These are phyloP conservation scores for Haplographium delicatum DNA, from an alignment of 495 filamentous ascomycete genomes.

Conservation along the genomic window DNA sequence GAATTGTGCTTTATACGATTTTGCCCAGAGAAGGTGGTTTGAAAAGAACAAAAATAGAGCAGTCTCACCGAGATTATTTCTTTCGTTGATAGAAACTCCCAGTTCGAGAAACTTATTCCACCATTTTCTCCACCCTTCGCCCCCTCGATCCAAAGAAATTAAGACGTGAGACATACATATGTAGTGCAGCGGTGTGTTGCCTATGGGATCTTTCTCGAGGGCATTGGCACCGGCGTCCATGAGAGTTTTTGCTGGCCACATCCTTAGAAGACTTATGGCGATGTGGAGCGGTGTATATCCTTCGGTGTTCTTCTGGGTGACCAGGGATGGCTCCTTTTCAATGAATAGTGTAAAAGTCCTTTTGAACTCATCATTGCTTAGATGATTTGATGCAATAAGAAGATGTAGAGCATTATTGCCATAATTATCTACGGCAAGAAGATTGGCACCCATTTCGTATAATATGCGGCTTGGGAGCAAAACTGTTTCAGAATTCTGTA, in stretches of 20 bases:
- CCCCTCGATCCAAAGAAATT: not conserved
- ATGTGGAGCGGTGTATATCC: constrained; percentile 16
- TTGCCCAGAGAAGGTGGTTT: not conserved
- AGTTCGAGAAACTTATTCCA: constrained; percentile 17
- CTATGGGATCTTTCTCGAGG: constrained; percentile 2
- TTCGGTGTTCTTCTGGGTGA: constrained; percentile 12
- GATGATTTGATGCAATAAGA: constrained; percentile 8
- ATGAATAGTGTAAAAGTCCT: constrained; percentile 1
- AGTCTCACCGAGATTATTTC: constrained; percentile 28
- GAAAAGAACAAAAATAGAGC: constrained; percentile 23
- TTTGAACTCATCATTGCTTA: constrained; percentile 19
- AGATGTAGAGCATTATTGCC: constrained; percentile 28
- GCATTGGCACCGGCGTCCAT: constrained; percentile 21
- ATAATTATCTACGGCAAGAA: constrained; percentile 20
- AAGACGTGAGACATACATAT: not conserved
- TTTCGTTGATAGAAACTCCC: constrained; percentile 26
- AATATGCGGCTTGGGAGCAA: constrained; percentile 4
- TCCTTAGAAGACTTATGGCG: constrained; percentile 8
- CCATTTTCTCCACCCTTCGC: not conserved
- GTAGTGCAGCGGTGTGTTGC: constrained; percentile 25
- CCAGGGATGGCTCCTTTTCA: not conserved
- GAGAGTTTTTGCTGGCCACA: constrained; percentile 4
- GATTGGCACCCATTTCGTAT: constrained; percentile 24
- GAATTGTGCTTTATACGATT: not conserved
- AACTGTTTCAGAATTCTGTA: not conserved